Conservation (phyloP, 2,329 filamentous ascomycete species). For the Neofusicoccum sp. region DNA sequence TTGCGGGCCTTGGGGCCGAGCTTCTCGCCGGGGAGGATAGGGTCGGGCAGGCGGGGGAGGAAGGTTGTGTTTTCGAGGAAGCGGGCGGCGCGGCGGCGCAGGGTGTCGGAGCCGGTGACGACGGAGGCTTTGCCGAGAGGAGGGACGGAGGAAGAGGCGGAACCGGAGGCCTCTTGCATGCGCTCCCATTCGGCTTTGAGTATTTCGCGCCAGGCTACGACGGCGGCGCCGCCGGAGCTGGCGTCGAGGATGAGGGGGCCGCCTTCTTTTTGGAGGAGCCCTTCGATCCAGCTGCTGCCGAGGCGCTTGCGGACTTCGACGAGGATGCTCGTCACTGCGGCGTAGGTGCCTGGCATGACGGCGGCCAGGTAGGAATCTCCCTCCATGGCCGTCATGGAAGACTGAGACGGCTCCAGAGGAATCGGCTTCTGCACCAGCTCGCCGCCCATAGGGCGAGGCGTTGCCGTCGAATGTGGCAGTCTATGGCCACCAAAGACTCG, state of each 20-base stretch:
- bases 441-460: slow-evolving; percentile 57
- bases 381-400: slow-evolving; percentile 71
- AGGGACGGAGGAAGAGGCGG: slow-evolving; percentile 25
- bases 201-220: slow-evolving; percentile 75
- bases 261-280: slow-evolving; percentile 59
- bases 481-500: slow-evolving; percentile 72
- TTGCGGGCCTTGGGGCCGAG: slow-evolving; percentile 56
- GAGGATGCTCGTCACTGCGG: slow-evolving; percentile 64
- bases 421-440: slow-evolving; percentile 62
- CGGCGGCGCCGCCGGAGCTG: slow-evolving; percentile 69
- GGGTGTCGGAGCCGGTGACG: slow-evolving; percentile 69
- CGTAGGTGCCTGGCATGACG: slow-evolving; percentile 69
- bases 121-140: slow-evolving; percentile 76
- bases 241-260: slow-evolving; percentile 69
- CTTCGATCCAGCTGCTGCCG: slow-evolving; percentile 67
- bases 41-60: slow-evolving; percentile 86
- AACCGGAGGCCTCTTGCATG: slow-evolving; percentile 48
- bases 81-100: slow-evolving; percentile 71
- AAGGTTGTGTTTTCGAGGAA: slow-evolving; percentile 89
- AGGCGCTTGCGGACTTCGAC: slow-evolving; percentile 73
- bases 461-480: slow-evolving; percentile 74
- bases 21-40: slow-evolving; percentile 61
- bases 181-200: slow-evolving; percentile 77
- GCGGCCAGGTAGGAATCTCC: slow-evolving; percentile 70
- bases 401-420: slow-evolving; percentile 61